A percentile compares a stretch with the other conserved stretches of the same genome.
These are phyloP conservation scores for Earliella scabrosa DNA, from an alignment of 1,284 basidiomycete species.

Conservation along the genomic window DNA sequence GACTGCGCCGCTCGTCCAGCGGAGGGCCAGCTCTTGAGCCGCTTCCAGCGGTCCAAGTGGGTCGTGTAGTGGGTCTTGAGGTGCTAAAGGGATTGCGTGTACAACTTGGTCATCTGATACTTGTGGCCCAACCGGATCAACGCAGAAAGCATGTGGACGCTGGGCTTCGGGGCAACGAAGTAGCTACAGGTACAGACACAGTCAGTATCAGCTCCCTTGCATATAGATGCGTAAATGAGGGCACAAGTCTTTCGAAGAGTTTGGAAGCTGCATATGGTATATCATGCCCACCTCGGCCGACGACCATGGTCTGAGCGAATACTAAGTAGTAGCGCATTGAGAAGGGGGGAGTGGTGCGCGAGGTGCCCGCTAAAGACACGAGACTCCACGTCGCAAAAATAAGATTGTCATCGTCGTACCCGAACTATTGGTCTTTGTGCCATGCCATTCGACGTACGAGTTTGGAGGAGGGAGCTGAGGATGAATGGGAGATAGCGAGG, in stretches of 20 bases:
- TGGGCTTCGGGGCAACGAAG: background rate
- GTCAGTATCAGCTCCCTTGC: too few species aligned
- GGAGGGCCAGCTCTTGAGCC: background rate
- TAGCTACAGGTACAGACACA: background rate
- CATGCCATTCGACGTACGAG: too few species aligned
- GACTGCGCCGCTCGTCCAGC: background rate
- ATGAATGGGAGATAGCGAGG: background rate
- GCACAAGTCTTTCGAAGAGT: conserved; percentile 1
- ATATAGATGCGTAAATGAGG: background rate
- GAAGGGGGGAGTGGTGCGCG: conserved; percentile 6
- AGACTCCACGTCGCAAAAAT: conserved; percentile 9
- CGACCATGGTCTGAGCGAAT: background rate
- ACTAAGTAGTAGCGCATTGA: conserved; percentile 2
- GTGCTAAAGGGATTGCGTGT: background rate
- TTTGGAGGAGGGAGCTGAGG: background rate
- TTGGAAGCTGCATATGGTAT: background rate
- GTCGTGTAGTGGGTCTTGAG: conserved; percentile 2
- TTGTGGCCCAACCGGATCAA: conserved; percentile 1
- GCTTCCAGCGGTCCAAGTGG: background rate
- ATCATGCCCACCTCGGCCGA: too few species aligned
- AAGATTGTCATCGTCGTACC: conserved; percentile 13
- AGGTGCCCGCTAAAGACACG: conserved; percentile 6
- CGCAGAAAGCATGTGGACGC: background rate
- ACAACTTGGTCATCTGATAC: too few species aligned
- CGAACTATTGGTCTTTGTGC: conserved; percentile 8